phyloP scores from a whole-genome alignment of 805 yeast genomes.

The Wickerhamomyces alni region DNA sequence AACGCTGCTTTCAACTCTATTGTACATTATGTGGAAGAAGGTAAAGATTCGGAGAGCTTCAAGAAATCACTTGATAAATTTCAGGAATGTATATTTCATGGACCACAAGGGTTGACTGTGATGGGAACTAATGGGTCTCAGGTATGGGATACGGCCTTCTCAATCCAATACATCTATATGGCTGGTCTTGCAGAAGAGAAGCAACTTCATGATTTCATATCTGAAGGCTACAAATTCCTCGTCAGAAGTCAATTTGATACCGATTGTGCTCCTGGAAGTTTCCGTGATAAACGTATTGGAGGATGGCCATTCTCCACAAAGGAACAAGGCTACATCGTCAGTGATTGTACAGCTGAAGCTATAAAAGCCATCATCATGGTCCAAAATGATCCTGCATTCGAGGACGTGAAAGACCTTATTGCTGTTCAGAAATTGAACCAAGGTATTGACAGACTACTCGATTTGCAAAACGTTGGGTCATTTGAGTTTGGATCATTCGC shows the following conservation, averaged over 20 bases:
- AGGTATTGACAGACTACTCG: conserved; percentile 71
- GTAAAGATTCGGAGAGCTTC: conserved; percentile 58
- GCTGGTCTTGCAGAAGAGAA: conserved; percentile 74
- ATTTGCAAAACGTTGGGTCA: conserved; percentile 70
- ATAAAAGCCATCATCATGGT: conserved; percentile 93
- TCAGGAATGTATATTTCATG: conserved; percentile 75
- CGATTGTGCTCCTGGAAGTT: conserved; percentile 71
- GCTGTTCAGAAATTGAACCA: conserved; percentile 47
- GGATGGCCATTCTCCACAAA: conserved; percentile 97
- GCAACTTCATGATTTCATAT: conserved; percentile 57
- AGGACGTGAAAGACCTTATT: conserved; percentile 45
- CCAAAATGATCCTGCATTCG: conserved; percentile 51
- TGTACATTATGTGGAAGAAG: conserved; percentile 66
- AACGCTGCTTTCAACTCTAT: conserved; percentile 79
- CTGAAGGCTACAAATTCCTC: conserved; percentile 64
- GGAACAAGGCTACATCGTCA: conserved; percentile 92
- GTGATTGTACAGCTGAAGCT: conserved; percentile 96
- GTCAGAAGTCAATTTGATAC: conserved; percentile 80
- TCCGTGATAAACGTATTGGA: conserved; percentile 78
- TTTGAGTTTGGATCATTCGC: conserved; percentile 91
- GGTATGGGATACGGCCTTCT: conserved; percentile 94
- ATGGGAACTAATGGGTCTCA: conserved; percentile 98
- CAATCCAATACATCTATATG: conserved; percentile 72
- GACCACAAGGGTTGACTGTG: conserved; percentile 85
- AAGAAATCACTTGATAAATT: conserved; percentile 49